Evolutionary conservation across 768 basidiomycete genomes (phyloP).

Genomic region (Coprinellus micaceus): DNA sequence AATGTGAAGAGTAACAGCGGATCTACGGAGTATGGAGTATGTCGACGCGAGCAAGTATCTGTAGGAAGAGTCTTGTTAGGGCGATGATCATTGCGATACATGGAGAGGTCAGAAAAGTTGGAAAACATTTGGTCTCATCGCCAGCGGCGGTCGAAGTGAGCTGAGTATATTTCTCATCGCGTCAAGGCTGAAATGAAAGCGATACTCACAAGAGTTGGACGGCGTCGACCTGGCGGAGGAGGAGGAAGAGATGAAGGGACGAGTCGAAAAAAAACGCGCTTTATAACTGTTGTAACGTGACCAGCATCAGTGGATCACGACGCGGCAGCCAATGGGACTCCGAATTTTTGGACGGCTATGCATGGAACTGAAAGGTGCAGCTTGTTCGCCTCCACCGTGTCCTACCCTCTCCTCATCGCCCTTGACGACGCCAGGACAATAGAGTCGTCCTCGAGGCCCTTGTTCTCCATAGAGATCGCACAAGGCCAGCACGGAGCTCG

Average conservation of each 20-base stretch:
- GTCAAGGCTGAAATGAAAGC: background rate
- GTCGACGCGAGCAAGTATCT: background rate
- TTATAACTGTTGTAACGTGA: too few relatives aligned
- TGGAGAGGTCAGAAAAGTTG: background rate
- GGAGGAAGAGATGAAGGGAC: too few relatives aligned
- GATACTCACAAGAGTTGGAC: background rate
- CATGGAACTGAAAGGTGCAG: background rate
- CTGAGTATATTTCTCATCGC: slow-evolving; percentile 1
- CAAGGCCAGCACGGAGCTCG: background rate
- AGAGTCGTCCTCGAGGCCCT: background rate
- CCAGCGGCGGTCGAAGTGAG: slow-evolving; percentile 4
- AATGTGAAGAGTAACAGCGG: too few relatives aligned
- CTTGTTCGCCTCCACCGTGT: background rate
- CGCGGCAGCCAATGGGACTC: background rate
- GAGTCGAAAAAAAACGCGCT: too few relatives aligned
- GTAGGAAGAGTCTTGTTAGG: too few relatives aligned
- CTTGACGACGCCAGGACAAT: background rate
- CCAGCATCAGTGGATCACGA: too few relatives aligned
- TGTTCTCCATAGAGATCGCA: background rate
- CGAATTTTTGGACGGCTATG: background rate
- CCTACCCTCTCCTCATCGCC: background rate
- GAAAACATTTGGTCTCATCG: slow-evolving; percentile 2
- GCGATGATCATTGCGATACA: background rate
- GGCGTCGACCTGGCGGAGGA: too few relatives aligned
- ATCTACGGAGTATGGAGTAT: too few relatives aligned